Percentiles rank a stretch among this genome's conserved stretches.
Conservation (phyloP, 176 grass and related monocot genomes). For the Oryza nivara region DNA sequence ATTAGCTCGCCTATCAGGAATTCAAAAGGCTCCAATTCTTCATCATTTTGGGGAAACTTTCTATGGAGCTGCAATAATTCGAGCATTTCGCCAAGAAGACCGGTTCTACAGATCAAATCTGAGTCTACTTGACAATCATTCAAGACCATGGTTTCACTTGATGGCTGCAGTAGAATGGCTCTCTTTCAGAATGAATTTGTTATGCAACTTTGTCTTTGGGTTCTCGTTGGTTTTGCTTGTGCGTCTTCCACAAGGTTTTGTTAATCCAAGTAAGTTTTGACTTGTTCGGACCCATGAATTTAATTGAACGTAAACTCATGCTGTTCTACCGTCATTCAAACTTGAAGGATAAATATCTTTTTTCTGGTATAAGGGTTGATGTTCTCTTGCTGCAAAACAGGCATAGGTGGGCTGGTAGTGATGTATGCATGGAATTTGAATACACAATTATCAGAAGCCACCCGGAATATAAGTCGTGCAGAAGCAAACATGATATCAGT, state of each 20-base stretch:
- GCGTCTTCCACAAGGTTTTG: conserved; percentile 90
- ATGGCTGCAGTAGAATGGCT: conserved; percentile 87
- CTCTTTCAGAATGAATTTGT: conserved; percentile 82
- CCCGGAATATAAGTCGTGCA: conserved; percentile 87
- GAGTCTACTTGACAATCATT: conserved; percentile 69
- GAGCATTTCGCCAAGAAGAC: conserved; percentile 79
- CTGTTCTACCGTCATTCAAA: background rate
- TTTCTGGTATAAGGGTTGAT: background rate
- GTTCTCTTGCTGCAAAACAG: conserved; percentile 47
- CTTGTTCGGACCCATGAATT: conserved; percentile 14
- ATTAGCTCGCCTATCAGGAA: conserved; percentile 76
- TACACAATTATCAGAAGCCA: conserved; percentile 67
- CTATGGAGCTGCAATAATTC: conserved; percentile 79
- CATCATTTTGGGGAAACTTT: conserved; percentile 94
- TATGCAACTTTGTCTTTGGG: conserved; percentile 91
- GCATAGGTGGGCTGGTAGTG: conserved; percentile 92
- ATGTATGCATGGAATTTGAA: conserved; percentile 95
- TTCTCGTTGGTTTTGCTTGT: conserved; percentile 87
- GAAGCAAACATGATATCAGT: conserved; percentile 99
- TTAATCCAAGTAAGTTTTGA: conserved; percentile 88
- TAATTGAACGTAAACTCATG: conserved; percentile 24
- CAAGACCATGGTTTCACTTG: conserved; percentile 86
- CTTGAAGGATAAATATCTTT: background rate
- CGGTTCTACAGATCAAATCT: conserved; percentile 84
- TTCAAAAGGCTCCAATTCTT: conserved; percentile 92